These are phyloP conservation scores for Penicillium sp. DNA, from an alignment of 2,329 filamentous ascomycete genomes.

Conservation along the genomic window DNA sequence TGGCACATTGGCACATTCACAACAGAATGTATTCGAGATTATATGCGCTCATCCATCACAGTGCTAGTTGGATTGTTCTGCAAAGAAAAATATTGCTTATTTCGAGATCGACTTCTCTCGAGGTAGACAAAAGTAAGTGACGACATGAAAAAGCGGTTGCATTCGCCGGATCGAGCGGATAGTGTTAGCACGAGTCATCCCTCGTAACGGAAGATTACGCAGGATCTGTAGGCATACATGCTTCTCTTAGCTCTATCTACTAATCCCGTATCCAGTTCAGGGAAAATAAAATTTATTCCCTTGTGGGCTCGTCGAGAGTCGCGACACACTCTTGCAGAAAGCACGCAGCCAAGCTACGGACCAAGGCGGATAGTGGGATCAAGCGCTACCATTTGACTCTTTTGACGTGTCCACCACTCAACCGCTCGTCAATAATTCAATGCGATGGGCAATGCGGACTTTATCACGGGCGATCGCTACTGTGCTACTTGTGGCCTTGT, in stretches of 20 bases:
- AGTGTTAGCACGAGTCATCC: too few relatives aligned
- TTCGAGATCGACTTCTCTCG: background rate
- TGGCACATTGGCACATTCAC: too few relatives aligned
- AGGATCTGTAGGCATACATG: background rate
- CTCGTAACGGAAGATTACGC: background rate
- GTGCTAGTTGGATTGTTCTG: too few relatives aligned
- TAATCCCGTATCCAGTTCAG: background rate
- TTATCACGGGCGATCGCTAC: slow-evolving; percentile 17
- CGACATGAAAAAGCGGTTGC: slow-evolving; percentile 7
- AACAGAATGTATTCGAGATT: too few relatives aligned
- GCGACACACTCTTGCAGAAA: background rate
- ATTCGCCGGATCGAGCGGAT: background rate
- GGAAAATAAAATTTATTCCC: too few relatives aligned
- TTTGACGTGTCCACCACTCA: background rate
- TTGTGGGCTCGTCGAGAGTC: background rate
- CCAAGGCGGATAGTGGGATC: slow-evolving; percentile 4
- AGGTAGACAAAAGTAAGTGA: slow-evolving; percentile 1
- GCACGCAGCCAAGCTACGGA: slow-evolving; percentile 6
- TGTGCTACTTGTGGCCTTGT: slow-evolving; percentile 16
- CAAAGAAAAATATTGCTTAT: background rate
- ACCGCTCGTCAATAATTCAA: background rate
- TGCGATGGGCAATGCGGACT: slow-evolving; percentile 15
- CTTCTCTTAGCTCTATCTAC: too few relatives aligned
- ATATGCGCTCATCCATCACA: too few relatives aligned
- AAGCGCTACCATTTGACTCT: background rate